These are phyloP conservation scores for Ophiognomonia clavigignenti-juglandacearum DNA, from an alignment of 2,329 filamentous ascomycete genomes.

Conservation along the genomic window DNA sequence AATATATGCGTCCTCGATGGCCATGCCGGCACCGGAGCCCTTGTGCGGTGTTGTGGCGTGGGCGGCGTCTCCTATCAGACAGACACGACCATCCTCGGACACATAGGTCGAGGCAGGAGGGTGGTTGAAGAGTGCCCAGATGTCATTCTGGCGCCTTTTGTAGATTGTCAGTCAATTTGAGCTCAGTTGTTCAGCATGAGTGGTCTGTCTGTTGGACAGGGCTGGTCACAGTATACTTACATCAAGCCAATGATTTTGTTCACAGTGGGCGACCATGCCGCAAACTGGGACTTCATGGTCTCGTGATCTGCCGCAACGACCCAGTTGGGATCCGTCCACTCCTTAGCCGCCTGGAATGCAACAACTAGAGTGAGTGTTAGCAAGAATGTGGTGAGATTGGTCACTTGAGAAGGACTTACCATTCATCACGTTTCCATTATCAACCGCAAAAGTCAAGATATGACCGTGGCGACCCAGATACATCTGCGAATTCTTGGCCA, in stretches of 20 bases:
- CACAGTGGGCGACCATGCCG: slow-evolving; percentile 27
- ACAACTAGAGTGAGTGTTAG: slow-evolving; percentile 47
- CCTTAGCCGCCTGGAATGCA: slow-evolving; percentile 22
- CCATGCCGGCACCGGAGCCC: slow-evolving; percentile 20
- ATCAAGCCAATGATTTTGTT: slow-evolving; percentile 27
- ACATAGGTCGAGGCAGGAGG: slow-evolving; percentile 36
- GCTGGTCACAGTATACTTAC: background rate
- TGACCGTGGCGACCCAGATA: slow-evolving; percentile 17
- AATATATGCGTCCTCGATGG: slow-evolving; percentile 19
- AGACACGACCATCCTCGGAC: slow-evolving; percentile 17
- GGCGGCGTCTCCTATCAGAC: slow-evolving; percentile 15
- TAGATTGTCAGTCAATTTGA: background rate
- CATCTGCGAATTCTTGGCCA: slow-evolving; percentile 23
- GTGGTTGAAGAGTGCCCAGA: slow-evolving; percentile 43
- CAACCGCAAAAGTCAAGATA: slow-evolving; percentile 13
- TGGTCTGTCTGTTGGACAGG: too few species aligned
- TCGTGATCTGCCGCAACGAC: slow-evolving; percentile 11
- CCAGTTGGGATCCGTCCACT: slow-evolving; percentile 13
- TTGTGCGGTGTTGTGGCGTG: slow-evolving; percentile 22
- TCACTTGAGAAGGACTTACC: slow-evolving; percentile 3
- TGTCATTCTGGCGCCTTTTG: slow-evolving; percentile 18
- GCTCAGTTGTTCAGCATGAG: too few species aligned
- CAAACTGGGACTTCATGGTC: slow-evolving; percentile 24
- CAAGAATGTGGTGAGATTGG: slow-evolving; percentile 15
- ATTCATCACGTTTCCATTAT: slow-evolving; percentile 17